Percentiles rank a stretch among this genome's conserved stretches.
phyloP scores from a whole-genome alignment of 1,284 basidiomycete species.

The Athelia sp. region DNA sequence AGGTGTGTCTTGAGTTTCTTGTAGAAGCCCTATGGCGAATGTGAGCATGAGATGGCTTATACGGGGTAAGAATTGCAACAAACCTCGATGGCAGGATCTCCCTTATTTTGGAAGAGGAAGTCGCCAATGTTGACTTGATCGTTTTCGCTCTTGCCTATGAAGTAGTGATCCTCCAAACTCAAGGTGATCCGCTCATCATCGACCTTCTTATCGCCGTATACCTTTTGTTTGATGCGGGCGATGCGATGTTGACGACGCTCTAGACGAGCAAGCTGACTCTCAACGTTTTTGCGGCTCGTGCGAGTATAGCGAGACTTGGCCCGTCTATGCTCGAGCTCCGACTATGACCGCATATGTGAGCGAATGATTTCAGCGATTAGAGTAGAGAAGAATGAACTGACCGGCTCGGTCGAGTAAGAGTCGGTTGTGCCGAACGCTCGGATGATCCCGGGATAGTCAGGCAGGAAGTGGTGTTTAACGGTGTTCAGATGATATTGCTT shows the following conservation, averaged over 20 bases:
- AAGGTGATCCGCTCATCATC: background rate
- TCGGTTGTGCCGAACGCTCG: constrained; percentile 25
- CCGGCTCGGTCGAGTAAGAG: constrained; percentile 23
- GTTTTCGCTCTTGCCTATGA: constrained; percentile 8
- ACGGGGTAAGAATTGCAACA: background rate
- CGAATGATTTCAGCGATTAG: too few relatives aligned
- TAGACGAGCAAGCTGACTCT: constrained; percentile 17
- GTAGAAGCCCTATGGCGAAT: constrained; percentile 6
- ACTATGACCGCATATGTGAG: constrained; percentile 13
- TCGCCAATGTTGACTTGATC: background rate
- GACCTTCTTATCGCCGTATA: background rate
- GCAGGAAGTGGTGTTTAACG: constrained; percentile 30
- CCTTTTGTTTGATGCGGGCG: background rate
- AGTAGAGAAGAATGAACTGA: constrained; percentile 17
- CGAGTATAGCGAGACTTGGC: constrained; percentile 23
- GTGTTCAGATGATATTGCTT: constrained; percentile 21
- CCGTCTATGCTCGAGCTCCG: constrained; percentile 24
- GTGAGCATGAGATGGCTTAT: background rate
- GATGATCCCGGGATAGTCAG: constrained; percentile 26
- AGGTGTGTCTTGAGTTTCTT: constrained; percentile 6
- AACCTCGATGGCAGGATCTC: constrained; percentile 6
- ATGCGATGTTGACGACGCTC: constrained; percentile 6
- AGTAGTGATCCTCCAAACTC: constrained; percentile 9
- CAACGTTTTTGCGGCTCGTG: constrained; percentile 21
- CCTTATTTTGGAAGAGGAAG: constrained; percentile 1